Evolutionary conservation across 1,284 basidiomycete species (phyloP), one percentile per base, ranked within the genome.

Genomic region (Leccinum pachyderme): DNA sequence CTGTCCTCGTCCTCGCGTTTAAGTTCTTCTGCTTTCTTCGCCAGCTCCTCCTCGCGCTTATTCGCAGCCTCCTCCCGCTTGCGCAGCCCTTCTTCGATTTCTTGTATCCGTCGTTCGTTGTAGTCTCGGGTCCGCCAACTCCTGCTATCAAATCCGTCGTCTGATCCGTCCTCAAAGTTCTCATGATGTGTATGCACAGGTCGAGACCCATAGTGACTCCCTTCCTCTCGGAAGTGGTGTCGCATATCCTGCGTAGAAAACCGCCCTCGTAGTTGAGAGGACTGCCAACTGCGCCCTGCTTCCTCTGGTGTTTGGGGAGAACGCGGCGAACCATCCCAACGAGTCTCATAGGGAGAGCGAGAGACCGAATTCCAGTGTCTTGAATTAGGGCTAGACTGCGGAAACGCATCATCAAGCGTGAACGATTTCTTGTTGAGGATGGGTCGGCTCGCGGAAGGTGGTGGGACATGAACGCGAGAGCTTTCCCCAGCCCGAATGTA

Each of bases 141-240:
- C 49, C 53, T 58, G n/a, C 57, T 65, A 15, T 69, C 69, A 1
- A 64, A 61, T 22, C 60, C 65, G n/a, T 68, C 69, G n/a, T 72
- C 70, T 25, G 67, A 71, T 45, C 69, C 67, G 28, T 75, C 75
- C 53, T 73, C 69, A 48, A 63, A 60, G 47, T 67, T 69, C 54
- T 71, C 70, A 31, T 32, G 64, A 33, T 69, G 68, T 2, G 63
- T 53, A 39, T 59, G 66, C 13, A 72, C 69, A 8, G 50, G 57
- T 3, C 63, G 63, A 29, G 63, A 5, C 2, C 56, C 51, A 15
- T 53, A 2, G 27, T 55, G 57, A 13, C 27, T 35, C n/a, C 48
- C 56, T 1, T 67, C 70, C 22, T 63, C 60, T n/a, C 64, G 62
- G 33, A 55, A 53, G 43, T 59, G 39, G 31, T 67, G 55, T 1